These are phyloP conservation scores for Kregervanrija delftensis DNA, from an alignment of 805 yeast genomes.

Conservation along the genomic window DNA sequence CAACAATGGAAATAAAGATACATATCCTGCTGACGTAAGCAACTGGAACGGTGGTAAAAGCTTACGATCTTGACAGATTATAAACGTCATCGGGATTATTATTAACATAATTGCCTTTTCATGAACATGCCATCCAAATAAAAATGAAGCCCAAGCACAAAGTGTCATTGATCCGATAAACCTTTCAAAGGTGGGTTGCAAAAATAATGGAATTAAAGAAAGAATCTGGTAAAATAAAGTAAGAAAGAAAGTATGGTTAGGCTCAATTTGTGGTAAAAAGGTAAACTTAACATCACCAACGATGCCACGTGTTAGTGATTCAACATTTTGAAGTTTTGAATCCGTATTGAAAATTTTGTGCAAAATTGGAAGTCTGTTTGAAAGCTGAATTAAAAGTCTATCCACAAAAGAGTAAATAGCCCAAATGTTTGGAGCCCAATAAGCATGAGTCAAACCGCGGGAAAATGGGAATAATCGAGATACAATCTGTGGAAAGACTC, in stretches of 20 bases:
- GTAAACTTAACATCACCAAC: slow-evolving; percentile 87
- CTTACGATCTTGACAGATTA: slow-evolving; percentile 65
- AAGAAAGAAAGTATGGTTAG: slow-evolving; percentile 66
- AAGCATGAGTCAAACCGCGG: slow-evolving; percentile 93
- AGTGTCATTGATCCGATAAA: slow-evolving; percentile 80
- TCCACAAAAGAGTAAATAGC: slow-evolving; percentile 85
- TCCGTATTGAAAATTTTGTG: slow-evolving; percentile 7
- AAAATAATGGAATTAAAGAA: slow-evolving; percentile 63
- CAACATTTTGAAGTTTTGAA: background rate
- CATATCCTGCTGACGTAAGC: slow-evolving; percentile 73
- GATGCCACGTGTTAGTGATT: slow-evolving; percentile 62
- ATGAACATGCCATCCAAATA: slow-evolving; percentile 99
- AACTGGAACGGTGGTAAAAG: slow-evolving; percentile 65
- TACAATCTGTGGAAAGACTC: slow-evolving; percentile 57
- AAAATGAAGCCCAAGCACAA: slow-evolving; percentile 85
- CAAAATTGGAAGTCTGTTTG: slow-evolving; percentile 11
- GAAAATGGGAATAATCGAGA: slow-evolving; percentile 84
- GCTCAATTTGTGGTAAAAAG: slow-evolving; percentile 74
- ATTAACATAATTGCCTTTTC: slow-evolving; percentile 93
- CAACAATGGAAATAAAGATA: slow-evolving; percentile 81
- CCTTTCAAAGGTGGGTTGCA: slow-evolving; percentile 68
- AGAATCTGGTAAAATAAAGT: slow-evolving; percentile 81
- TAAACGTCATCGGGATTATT: slow-evolving; percentile 79
- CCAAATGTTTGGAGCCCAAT: slow-evolving; percentile 99
- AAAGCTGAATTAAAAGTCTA: slow-evolving; percentile 49